Evolutionary conservation across 148 eudicot genomes (phyloP).

Genomic region (Camellia japonica): DNA sequence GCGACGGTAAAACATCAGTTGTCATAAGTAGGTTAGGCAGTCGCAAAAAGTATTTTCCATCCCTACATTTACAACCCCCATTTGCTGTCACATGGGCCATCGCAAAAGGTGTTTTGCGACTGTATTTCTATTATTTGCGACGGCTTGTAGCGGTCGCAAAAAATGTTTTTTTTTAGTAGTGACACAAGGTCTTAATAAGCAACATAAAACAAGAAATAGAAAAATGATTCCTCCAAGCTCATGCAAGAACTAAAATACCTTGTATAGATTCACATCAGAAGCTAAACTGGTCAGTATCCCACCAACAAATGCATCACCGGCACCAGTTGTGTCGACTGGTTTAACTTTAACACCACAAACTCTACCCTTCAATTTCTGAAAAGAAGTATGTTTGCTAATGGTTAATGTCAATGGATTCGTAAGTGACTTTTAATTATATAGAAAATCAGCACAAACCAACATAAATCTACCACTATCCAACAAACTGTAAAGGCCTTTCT

Average conservation of each 20-base stretch:
- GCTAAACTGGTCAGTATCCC: slow-evolving; percentile 67
- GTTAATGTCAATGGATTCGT: not conserved
- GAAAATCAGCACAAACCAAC: not conserved
- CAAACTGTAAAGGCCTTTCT: not conserved
- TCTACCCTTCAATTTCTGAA: slow-evolving; percentile 73
- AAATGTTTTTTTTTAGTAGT: no score
- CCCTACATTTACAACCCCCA: no score
- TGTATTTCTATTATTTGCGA: no score
- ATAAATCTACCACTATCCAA: not conserved
- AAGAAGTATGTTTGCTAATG: not conserved
- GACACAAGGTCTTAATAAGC: not conserved
- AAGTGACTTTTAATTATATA: not conserved
- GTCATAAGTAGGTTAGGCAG: no score
- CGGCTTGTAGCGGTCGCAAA: no score
- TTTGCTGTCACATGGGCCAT: no score
- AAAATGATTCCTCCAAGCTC: not conserved
- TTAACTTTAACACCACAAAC: slow-evolving; percentile 61
- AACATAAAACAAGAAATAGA: slow-evolving; percentile 5
- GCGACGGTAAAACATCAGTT: no score
- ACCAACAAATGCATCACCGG: slow-evolving; percentile 89
- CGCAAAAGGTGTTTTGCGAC: no score
- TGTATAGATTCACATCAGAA: slow-evolving; percentile 44
- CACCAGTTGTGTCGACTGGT: slow-evolving; percentile 86
- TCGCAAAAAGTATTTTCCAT: no score
- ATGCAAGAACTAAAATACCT: slow-evolving; percentile 39